Evolutionary conservation across 148 eudicot species (phyloP), one percentile per base, ranked within the genome.

Genomic region (Vaccinium myrtillus): DNA sequence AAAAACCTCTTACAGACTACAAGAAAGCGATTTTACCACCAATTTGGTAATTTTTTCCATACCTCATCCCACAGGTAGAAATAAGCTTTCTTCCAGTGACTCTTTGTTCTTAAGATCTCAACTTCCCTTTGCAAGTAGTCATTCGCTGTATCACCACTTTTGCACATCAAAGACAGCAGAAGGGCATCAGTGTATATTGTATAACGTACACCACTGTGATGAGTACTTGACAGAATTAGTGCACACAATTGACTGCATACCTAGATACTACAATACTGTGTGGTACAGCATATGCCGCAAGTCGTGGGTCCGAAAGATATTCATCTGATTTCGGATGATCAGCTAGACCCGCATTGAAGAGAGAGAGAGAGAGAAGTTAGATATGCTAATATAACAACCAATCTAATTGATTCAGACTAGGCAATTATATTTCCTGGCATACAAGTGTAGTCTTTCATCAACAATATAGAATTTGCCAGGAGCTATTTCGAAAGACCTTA

Each of bases 31-130:
- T 63, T 79, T 43, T 43, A 51, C 71, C 43, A 70, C 59, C 77
- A 39, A 14, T 48, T 71, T 18, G 11, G 61, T 48, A 74, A 56
- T 65, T 30, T 54, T 59, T 59, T 82, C 75, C 80, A 56, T 90
- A 97, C 99, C 99, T 97, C 99, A 90, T 97, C 99, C 99, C 99
- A 97, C 85, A 97, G 83, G 85, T 97, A 97, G 87, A 97, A 97
- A 90, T 97, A 97, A 43, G 98, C 98, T 88, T 97, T 97, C 77
- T 89, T 93, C 99, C 99, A 97, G 86, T 97, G 98, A 81, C 80
- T 83, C 88, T 93, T 97, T 56, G 92, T 85, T 88, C 90, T 90
- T 87, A 97, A 85, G 77, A 95, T 89, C 88, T 91, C 95, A 81
- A 97, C 90, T 88, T 95, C 95, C 82, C 85, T 90, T 86, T 92